Evolutionary conservation across 2,329 filamentous ascomycete species (phyloP), one percentile per base, ranked within the genome.

Genomic region (Graphilbum sp.): DNA sequence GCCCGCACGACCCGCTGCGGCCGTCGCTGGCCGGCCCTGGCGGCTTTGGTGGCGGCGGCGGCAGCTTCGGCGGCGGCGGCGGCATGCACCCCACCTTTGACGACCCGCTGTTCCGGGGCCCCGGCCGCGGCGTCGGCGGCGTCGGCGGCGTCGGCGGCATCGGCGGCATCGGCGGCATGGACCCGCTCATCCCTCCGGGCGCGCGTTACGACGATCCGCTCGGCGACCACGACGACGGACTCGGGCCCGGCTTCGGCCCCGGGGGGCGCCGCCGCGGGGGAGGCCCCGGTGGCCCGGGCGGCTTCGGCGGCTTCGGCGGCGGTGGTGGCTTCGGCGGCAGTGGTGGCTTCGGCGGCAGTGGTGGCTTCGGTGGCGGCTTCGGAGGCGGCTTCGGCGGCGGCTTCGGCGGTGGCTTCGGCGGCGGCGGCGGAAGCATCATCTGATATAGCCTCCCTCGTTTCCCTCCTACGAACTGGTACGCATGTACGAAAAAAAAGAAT

Each of bases 21-120:
- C 71, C 72, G 5, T 69, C 71, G 3, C 72, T 84, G 39, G 71
- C 75, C 7, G 71, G 72, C 23, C n/a, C n/a, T 12, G 66, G 71
- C n/a, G 68, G 72, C 0, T 56, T 75, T 5, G 1, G 72, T 71
- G 15, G 69, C 27, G 13, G 17, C n/a, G 41, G 75, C 20, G 68
- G 43, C 24, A 41, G 67, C n/a, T 74, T 78, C n/a, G 86, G 86
- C 5, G 35, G 49, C 3, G 50, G 69, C 11, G 75, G 79, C 12
- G 90, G 90, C 1, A 98, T 98, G 90, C 83, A 95, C 57, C 90
- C 90, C 1, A 93, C 87, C 0, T 90, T 94, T 54, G 85, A 94
- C 49, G 87, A 96, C 52, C 85, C 84, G 7, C 58, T 95, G 35
- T 94, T 94, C 52, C 69, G 68, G 6, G 79, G 77, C 0, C 57